phyloP scores from a whole-genome alignment of 768 basidiomycete genomes.

The Heimioporus sp. region DNA sequence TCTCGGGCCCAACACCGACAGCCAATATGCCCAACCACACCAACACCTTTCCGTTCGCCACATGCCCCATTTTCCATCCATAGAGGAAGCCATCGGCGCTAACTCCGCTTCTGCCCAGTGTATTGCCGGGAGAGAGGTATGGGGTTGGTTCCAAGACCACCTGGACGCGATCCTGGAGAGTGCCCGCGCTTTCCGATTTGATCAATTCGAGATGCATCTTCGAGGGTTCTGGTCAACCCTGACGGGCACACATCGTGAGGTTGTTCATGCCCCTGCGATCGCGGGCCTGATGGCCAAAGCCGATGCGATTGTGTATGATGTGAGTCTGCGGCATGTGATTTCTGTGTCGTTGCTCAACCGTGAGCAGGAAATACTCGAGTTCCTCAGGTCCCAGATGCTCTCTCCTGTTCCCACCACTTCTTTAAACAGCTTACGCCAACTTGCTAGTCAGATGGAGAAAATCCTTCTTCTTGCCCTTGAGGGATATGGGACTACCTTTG shows the following conservation, averaged over 20 bases:
- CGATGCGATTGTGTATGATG: slow-evolving; percentile 89
- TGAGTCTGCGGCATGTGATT: slow-evolving; percentile 42
- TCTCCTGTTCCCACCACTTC: slow-evolving; percentile 69
- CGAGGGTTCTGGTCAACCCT: slow-evolving; percentile 83
- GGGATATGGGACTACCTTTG: slow-evolving; percentile 83
- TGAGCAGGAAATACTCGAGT: slow-evolving; percentile 80
- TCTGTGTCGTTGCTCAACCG: slow-evolving; percentile 15
- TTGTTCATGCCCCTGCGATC: slow-evolving; percentile 86
- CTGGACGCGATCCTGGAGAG: slow-evolving; percentile 79
- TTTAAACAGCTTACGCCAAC: slow-evolving; percentile 68
- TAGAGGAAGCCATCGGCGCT: slow-evolving; percentile 79
- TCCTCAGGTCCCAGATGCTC: slow-evolving; percentile 81
- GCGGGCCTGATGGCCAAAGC: slow-evolving; percentile 88
- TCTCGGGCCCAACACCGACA: slow-evolving; percentile 42
- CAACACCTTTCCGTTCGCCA: slow-evolving; percentile 67
- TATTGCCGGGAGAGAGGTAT: slow-evolving; percentile 81
- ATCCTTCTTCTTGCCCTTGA: slow-evolving; percentile 79
- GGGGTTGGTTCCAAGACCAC: slow-evolving; percentile 92
- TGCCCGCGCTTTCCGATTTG: slow-evolving; percentile 75
- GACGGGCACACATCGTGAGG: slow-evolving; percentile 74
- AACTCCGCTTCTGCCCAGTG: slow-evolving; percentile 74
- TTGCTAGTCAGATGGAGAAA: slow-evolving; percentile 92
- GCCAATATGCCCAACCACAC: slow-evolving; percentile 47
- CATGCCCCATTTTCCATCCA: slow-evolving; percentile 77
- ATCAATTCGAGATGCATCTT: slow-evolving; percentile 86